Base-by-base conservation (phyloP, 805 yeast species). In the Nakazawaea ernobii region DNA sequence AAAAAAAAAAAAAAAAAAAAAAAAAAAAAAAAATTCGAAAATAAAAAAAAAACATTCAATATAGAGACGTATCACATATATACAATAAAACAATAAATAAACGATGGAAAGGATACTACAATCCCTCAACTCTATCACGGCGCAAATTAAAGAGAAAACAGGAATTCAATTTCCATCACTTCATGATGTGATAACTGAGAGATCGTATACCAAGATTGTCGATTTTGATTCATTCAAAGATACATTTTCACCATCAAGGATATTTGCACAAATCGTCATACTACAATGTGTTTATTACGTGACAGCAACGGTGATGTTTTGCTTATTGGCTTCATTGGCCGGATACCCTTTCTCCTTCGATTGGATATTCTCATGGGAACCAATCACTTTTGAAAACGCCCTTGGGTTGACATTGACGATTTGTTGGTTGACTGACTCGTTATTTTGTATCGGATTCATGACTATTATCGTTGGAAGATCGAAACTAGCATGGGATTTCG, bases 401-500 rank as follows among this genome's bases (percentile, higher is more conserved):
- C 69, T 86, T 60, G 98, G 98, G 1, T 69, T 90, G 60, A 80
- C 86, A 0, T 65, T 92, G 38, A 76, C 84, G 32, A 62, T 78
- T 7, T 63, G 91, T 48, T 92, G 98, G 98, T 68, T 92, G 13
- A 63, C 89, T 43, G 95, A 86, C 61, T 74, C 97, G 0, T 71
- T 94, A 39, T 69, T 94, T 36, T 84, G 95, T 55, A 96, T 90
- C 1, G 63, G 88, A 9, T 89, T 88, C 59, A 81, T 92, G 59
- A 88, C 95, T 1, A 66, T 91, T 1, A 81, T 92, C 27, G 96
- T 92, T 10, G 97, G 98, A 0, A 72, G 98, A 49, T 86, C 96
- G 37, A 94, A 92, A 62, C 69, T 92, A 43, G 98, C 97, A 0
- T 86, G 96, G 86, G 99, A 92, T 66, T 92, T 94, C 68, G 97